Percentiles rank a stretch among this genome's conserved stretches.
Evolutionary conservation across 2,329 filamentous ascomycete genomes (phyloP).

Genomic region (Cephalotrichum gorgonifer): DNA sequence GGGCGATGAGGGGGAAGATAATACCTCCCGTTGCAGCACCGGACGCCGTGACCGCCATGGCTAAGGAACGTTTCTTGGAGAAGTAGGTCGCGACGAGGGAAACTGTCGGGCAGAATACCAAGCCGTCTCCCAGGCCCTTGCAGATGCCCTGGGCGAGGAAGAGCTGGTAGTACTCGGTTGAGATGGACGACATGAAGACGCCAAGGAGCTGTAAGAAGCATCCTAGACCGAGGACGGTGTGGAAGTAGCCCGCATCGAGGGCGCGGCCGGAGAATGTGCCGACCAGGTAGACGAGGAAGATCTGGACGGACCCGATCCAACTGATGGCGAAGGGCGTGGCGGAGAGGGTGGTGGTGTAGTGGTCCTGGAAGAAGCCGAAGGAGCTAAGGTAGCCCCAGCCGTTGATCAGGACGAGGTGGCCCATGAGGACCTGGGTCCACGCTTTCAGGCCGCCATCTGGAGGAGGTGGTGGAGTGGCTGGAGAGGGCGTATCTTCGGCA

Average conservation of each 20-base stretch:
- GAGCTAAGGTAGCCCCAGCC: constrained; percentile 41
- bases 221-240: constrained; percentile 28
- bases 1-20: constrained; percentile 35
- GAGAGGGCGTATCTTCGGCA: too few relatives aligned
- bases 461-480: constrained; percentile 30
- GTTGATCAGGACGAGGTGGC: constrained; percentile 34
- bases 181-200: constrained; percentile 33
- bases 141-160: constrained; percentile 44
- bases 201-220: constrained; percentile 30
- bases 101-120: constrained; percentile 53
- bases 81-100: constrained; percentile 61
- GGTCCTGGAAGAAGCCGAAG: constrained; percentile 43
- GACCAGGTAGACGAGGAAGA: constrained; percentile 45
- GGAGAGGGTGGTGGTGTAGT: constrained; percentile 31
- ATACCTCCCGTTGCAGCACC: constrained; percentile 51
- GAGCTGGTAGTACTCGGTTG: constrained; percentile 42
- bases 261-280: constrained; percentile 41
- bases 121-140: constrained; percentile 48
- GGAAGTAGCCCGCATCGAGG: constrained; percentile 44
- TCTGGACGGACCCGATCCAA: constrained; percentile 45
- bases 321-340: constrained; percentile 32
- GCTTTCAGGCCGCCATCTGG: constrained; percentile 38
- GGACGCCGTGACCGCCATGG: constrained; percentile 50
- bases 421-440: constrained; percentile 38
- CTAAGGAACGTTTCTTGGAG: constrained; percentile 41